Conservation (phyloP, 352 stramenopile species). For the Phytopythium sindhum region DNA sequence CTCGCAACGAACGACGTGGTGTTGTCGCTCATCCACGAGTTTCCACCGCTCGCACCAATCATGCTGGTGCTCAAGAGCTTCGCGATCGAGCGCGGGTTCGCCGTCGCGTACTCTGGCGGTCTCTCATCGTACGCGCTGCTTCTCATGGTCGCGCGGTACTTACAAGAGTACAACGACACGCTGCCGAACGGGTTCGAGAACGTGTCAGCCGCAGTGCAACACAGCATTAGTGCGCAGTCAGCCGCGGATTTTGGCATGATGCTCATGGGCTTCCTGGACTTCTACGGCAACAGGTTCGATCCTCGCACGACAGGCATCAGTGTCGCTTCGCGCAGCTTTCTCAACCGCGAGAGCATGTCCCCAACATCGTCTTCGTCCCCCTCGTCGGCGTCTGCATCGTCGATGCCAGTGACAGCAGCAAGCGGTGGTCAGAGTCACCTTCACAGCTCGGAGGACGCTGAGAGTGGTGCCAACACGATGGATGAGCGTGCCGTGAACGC, state of each 20-base stretch:
- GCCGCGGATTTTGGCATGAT: conserved; percentile 92
- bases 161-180: conserved; percentile 82
- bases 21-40: conserved; percentile 89
- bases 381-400: background rate
- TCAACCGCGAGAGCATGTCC: conserved; percentile 67
- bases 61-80: conserved; percentile 97
- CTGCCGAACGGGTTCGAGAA: conserved; percentile 64
- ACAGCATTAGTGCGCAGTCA: conserved; percentile 59
- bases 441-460: background rate
- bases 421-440: background rate
- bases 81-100: conserved; percentile 90
- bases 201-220: conserved; percentile 49
- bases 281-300: conserved; percentile 95
- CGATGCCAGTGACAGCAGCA: background rate
- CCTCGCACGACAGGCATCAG: conserved; percentile 89
- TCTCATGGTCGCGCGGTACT: conserved; percentile 94
- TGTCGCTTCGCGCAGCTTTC: conserved; percentile 75
- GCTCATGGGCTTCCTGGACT: conserved; percentile 96
- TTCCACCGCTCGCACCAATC: conserved; percentile 93
- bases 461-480: conserved; percentile 14
- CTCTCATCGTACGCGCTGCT: conserved; percentile 96
- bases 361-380: conserved; percentile 6
- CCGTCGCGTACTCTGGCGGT: conserved; percentile 95
- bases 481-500: conserved; percentile 44
- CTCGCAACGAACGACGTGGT: conserved; percentile 94